Base-by-base conservation (phyloP, 441 rosid species). In the Mallotus japonicus region DNA sequence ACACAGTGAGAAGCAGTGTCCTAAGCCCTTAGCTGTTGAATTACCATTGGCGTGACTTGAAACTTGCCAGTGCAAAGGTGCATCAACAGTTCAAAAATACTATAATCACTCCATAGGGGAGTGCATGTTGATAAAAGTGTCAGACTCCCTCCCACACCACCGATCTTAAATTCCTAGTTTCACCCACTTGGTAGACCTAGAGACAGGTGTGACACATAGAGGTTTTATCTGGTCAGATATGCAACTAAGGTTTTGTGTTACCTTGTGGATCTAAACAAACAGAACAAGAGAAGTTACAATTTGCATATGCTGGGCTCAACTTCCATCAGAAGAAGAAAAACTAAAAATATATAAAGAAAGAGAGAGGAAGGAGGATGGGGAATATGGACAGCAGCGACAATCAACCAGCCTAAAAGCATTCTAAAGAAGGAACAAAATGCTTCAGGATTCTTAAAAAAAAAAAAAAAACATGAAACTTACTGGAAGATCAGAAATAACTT, bases 401-500 rank as follows among this genome's bases (percentile, higher is more conserved):
- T 61, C 46, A 61, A 59, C 15, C 17, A 59, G 63, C 16, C 63
- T 40, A 34, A 61, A 14, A 32, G 7, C 14, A 32, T 2, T 61
- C 28, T 32, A 34, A 37, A 61, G 46, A 8, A 61, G 5, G 46
- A 61, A 19, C 3, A 32, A 61, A 15, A 32, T 61, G 65, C 16
- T 19, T 13, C 44, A 32, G 46, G 46, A 61, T 61, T 8, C 4
- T 2, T 28, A 2, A 24, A 24, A 24, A 24, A 24, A 24, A 28
- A 28, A 28, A 9, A 59, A 34, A n/a, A 6, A 42, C 12, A 57
- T 47, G 4, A 71, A 73, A 86, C 95, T 89, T 77, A 93, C 98
- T 15, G 95, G 95, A 83, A 93, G 92, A 81, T 93, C 95, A 70
- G 82, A 73, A 77, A 92, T 85, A 69, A 92, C 95, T 89, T 89